Evolutionary conservation across 148 eudicot species (phyloP).

Genomic region (Vaccinium vitisidaea): DNA sequence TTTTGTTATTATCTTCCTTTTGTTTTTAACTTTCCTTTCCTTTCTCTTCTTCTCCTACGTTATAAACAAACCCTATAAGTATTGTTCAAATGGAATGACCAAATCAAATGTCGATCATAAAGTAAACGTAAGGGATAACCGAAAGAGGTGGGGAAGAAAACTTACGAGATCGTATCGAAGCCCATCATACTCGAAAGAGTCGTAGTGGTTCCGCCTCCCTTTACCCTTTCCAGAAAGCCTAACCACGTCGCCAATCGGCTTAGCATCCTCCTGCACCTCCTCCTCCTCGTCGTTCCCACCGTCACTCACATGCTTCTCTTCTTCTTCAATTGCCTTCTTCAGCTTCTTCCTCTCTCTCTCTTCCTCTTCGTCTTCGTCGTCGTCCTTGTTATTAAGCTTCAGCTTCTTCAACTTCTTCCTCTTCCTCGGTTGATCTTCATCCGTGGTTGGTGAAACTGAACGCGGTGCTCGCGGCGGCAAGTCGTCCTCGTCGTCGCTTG

Average conservation of each 20-base stretch:
- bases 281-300: conserved; percentile 22
- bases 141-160: neutral
- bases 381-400: neutral
- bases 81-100: neutral
- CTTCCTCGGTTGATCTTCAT: conserved; percentile 5
- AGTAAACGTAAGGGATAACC: neutral
- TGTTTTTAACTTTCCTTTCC: too few relatives aligned
- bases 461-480: conserved; percentile 36
- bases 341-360: neutral
- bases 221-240: conserved; percentile 63
- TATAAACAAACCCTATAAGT: neutral
- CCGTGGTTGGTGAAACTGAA: conserved; percentile 15
- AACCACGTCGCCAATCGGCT: conserved; percentile 47
- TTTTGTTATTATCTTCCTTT: too few relatives aligned
- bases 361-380: neutral
- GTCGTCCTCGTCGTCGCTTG: conserved; percentile 68
- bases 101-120: neutral
- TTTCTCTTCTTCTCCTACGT: too few relatives aligned
- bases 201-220: conserved; percentile 37
- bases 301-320: neutral
- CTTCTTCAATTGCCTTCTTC: neutral
- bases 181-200: conserved; percentile 51
- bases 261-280: conserved; percentile 48
- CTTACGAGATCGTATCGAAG: conserved; percentile 50
- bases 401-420: neutral